Evolutionary conservation across 768 basidiomycete species (phyloP).

Genomic region (Pulveroboletus sp.): DNA sequence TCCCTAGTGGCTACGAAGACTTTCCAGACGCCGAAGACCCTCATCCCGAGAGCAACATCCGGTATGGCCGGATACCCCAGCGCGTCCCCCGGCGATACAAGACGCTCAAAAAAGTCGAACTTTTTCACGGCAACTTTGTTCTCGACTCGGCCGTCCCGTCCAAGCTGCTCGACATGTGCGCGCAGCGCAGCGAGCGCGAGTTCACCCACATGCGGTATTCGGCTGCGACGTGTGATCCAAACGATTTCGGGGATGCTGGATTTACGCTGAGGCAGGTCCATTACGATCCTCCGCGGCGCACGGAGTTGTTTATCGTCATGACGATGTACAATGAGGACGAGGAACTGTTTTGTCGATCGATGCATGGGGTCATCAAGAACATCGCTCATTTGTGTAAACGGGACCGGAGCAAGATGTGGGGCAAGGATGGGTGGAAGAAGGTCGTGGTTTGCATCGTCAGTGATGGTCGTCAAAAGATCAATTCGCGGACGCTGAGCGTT

Average conservation of each 20-base stretch:
- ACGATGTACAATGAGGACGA: constrained; percentile 98
- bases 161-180: constrained; percentile 85
- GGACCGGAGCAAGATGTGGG: constrained; percentile 90
- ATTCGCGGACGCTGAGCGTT: constrained; percentile 75
- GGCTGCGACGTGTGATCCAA: constrained; percentile 94
- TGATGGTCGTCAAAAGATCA: constrained; percentile 83
- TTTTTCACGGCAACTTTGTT: constrained; percentile 93
- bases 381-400: constrained; percentile 84
- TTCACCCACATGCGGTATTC: constrained; percentile 96
- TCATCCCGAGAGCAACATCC: constrained; percentile 53
- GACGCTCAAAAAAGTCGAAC: constrained; percentile 89
- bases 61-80: constrained; percentile 90
- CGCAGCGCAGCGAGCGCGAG: constrained; percentile 74
- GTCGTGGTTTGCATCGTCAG: constrained; percentile 91
- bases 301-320: constrained; percentile 95
- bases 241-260: constrained; percentile 76
- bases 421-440: constrained; percentile 97
- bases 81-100: constrained; percentile 86
- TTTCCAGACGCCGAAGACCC: constrained; percentile 31
- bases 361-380: constrained; percentile 97
- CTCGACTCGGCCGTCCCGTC: constrained; percentile 86
- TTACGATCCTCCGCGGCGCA: constrained; percentile 85
- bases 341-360: constrained; percentile 83
- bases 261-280: constrained; percentile 90
- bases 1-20: constrained; percentile 43